Conservation (phyloP, 768 basidiomycete genomes). For the Suillus hirtellus region DNA sequence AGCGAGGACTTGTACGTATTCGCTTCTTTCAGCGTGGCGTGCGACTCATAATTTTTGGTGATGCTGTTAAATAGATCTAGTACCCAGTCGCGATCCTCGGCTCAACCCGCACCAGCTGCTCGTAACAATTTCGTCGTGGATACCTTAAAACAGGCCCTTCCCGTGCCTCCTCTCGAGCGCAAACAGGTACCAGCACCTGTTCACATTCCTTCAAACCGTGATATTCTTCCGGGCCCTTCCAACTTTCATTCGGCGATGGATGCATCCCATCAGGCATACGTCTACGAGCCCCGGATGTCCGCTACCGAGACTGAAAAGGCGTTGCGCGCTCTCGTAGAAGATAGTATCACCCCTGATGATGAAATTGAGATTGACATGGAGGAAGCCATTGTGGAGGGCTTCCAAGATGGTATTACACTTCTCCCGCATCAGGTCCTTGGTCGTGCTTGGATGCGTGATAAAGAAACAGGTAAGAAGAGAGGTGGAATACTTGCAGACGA, state of each 20-base stretch:
- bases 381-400: slow-evolving; percentile 75
- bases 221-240: slow-evolving; percentile 18
- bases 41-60: not conserved
- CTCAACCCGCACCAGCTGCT: not conserved
- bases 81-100: slow-evolving; percentile 11
- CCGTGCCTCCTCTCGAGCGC: slow-evolving; percentile 17
- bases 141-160: slow-evolving; percentile 27
- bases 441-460: slow-evolving; percentile 81
- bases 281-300: slow-evolving; percentile 36
- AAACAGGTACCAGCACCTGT: slow-evolving; percentile 34
- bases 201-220: slow-evolving; percentile 25
- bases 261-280: slow-evolving; percentile 23
- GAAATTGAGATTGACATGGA: slow-evolving; percentile 60
- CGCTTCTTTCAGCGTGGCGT: slow-evolving; percentile 12
- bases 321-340: slow-evolving; percentile 73
- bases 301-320: slow-evolving; percentile 73
- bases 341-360: slow-evolving; percentile 55
- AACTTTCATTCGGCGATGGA: slow-evolving; percentile 29
- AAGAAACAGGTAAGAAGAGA: slow-evolving; percentile 74
- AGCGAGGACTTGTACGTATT: slow-evolving; percentile 11
- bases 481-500: slow-evolving; percentile 94
- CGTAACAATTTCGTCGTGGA: slow-evolving; percentile 22
- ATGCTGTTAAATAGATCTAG: slow-evolving; percentile 9
- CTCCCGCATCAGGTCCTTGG: slow-evolving; percentile 90
- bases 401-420: slow-evolving; percentile 65